Percentiles rank a stretch among this genome's conserved stretches.
phyloP scores from a whole-genome alignment of 139 green algal genomes.

The Coccomyxa sp. region DNA sequence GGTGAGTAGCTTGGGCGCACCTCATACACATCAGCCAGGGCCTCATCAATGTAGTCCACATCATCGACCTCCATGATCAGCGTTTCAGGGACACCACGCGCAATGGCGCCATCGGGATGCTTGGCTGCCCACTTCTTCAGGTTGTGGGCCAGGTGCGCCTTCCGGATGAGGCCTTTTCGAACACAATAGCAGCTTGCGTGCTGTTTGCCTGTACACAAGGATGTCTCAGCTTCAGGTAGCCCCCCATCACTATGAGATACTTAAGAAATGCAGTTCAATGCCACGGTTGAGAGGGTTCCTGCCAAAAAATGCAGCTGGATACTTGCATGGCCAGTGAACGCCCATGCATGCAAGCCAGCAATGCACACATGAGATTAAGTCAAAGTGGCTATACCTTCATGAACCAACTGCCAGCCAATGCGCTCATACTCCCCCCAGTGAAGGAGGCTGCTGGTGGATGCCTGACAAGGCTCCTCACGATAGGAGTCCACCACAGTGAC shows the following conservation, averaged over 20 bases:
- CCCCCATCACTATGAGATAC: no score
- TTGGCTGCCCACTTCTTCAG: slow-evolving; percentile 46
- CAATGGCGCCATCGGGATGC: slow-evolving; percentile 21
- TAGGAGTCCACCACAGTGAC: background rate
- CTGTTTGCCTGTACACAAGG: slow-evolving; percentile 8
- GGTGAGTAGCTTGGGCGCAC: background rate
- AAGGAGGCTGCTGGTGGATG: background rate
- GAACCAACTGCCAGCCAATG: slow-evolving; percentile 29
- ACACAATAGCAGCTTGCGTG: slow-evolving; percentile 38
- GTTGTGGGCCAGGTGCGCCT: slow-evolving; percentile 42
- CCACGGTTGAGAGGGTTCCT: background rate
- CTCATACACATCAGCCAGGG: slow-evolving; percentile 54
- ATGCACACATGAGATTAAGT: background rate
- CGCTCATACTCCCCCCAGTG: slow-evolving; percentile 41
- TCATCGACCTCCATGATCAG: slow-evolving; percentile 54
- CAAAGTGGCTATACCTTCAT: slow-evolving; percentile 6
- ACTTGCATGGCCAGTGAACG: background rate
- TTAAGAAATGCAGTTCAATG: background rate
- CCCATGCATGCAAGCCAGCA: background rate
- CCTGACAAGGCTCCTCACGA: background rate
- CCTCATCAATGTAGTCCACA: slow-evolving; percentile 56
- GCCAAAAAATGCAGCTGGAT: background rate
- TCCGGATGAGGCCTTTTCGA: slow-evolving; percentile 46
- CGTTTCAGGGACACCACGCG: slow-evolving; percentile 31
- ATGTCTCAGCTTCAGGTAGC: background rate